Conservation (phyloP, 108 stramenopile genomes). For the Cyclotella atomus region DNA sequence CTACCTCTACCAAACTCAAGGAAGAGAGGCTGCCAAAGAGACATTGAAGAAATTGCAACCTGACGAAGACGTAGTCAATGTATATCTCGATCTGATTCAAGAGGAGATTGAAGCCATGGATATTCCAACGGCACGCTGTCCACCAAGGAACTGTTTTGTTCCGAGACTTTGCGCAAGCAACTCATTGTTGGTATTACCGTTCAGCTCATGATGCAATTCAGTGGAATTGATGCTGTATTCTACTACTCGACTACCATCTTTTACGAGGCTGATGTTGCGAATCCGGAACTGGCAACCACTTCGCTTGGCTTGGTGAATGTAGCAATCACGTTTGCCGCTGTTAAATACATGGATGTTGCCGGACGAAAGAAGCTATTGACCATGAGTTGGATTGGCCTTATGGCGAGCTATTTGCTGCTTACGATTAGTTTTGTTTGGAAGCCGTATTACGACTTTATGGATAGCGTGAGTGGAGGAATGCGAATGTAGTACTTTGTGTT, state of each 20-base stretch:
- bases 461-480: constrained; percentile 9
- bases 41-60: constrained; percentile 14
- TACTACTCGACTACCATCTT: constrained; percentile 43
- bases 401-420: constrained; percentile 13
- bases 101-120: constrained; percentile 16
- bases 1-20: constrained; percentile 37
- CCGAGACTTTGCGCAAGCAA: constrained; percentile 32
- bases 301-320: constrained; percentile 43
- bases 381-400: constrained; percentile 36
- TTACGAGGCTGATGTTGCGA: constrained; percentile 33
- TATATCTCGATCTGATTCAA: constrained; percentile 33
- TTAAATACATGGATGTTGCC: constrained; percentile 42
- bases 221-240: constrained; percentile 44
- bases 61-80: constrained; percentile 20
- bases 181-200: constrained; percentile 42
- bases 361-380: constrained; percentile 39
- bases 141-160: constrained; percentile 18
- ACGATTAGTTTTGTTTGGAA: constrained; percentile 37
- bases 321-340: constrained; percentile 34
- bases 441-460: constrained; percentile 22
- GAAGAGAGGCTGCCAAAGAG: constrained; percentile 23
- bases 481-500: too few species aligned
- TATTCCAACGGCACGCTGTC: constrained; percentile 9
- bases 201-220: constrained; percentile 49
- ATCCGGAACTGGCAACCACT: constrained; percentile 48